phyloP scores from a whole-genome alignment of 1,284 basidiomycete genomes.

The Trametes versicolor region DNA sequence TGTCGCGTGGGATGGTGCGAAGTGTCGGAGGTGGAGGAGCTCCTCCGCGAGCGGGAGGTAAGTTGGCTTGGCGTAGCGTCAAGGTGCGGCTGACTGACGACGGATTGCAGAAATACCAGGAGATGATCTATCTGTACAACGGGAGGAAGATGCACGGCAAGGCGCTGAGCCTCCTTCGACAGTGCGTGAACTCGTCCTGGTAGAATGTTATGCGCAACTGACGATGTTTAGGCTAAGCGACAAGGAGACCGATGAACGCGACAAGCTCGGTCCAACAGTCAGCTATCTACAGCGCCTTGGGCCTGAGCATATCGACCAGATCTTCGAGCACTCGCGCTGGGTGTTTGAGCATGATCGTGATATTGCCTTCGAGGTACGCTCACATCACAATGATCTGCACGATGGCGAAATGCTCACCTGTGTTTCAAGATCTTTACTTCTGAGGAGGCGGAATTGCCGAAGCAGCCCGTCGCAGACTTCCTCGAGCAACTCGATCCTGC shows the following conservation, averaged over 20 bases:
- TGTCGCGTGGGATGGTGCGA: constrained; percentile 97
- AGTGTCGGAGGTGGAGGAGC: constrained; percentile 93
- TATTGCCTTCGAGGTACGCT: constrained; percentile 78
- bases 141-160: constrained; percentile 96
- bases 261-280: constrained; percentile 87
- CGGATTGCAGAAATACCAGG: constrained; percentile 80
- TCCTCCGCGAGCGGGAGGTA: constrained; percentile 85
- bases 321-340: constrained; percentile 87
- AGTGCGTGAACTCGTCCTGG: constrained; percentile 59
- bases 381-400: not conserved
- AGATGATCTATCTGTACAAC: constrained; percentile 92
- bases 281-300: constrained; percentile 93
- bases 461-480: constrained; percentile 77
- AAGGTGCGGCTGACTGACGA: not conserved
- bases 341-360: constrained; percentile 79
- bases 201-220: constrained; percentile 9
- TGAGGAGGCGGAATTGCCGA: constrained; percentile 92
- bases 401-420: not conserved
- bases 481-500: constrained; percentile 75
- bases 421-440: constrained; percentile 87
- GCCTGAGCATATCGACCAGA: constrained; percentile 78
- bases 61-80: constrained; percentile 34
- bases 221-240: constrained; percentile 70
- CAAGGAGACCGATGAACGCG: constrained; percentile 80
- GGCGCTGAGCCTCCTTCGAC: constrained; percentile 83